Percentiles rank a stretch among this genome's conserved stretches.
Conservation (phyloP, 2,329 filamentous ascomycete genomes). For the Aspergillus alliaceus region DNA sequence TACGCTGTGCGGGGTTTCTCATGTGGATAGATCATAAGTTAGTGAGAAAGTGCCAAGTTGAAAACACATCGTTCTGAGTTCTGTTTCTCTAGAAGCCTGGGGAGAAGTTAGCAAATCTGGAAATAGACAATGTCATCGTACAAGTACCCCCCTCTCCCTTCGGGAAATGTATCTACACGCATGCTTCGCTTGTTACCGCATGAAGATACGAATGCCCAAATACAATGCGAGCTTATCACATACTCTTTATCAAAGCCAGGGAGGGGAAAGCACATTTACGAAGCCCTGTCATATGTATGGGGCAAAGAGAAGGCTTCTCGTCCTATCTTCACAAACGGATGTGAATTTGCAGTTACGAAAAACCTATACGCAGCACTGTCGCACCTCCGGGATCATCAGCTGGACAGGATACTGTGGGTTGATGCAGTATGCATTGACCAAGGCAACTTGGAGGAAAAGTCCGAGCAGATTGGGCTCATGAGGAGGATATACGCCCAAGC, state of each 20-base stretch:
- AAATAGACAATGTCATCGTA: background rate
- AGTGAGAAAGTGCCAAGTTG: too few relatives aligned
- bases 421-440: background rate
- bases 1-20: too few relatives aligned
- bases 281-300: conserved; percentile 1
- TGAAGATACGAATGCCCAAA: background rate
- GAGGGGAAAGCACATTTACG: background rate
- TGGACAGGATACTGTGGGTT: background rate
- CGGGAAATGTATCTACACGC: background rate
- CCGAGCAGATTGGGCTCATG: background rate
- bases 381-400: background rate
- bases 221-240: background rate
- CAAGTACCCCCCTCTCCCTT: background rate
- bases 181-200: conserved; percentile 2
- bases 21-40: too few relatives aligned
- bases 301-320: background rate
- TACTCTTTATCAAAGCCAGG: background rate
- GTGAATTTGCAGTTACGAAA: background rate
- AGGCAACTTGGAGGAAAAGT: background rate
- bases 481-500: background rate
- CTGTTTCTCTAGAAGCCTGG: too few relatives aligned
- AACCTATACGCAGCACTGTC: background rate
- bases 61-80: too few relatives aligned
- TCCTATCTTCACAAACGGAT: background rate
- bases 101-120: too few relatives aligned